phyloP scores from a whole-genome alignment of 805 yeast species.

The Wickerhamiella slavikovae region DNA sequence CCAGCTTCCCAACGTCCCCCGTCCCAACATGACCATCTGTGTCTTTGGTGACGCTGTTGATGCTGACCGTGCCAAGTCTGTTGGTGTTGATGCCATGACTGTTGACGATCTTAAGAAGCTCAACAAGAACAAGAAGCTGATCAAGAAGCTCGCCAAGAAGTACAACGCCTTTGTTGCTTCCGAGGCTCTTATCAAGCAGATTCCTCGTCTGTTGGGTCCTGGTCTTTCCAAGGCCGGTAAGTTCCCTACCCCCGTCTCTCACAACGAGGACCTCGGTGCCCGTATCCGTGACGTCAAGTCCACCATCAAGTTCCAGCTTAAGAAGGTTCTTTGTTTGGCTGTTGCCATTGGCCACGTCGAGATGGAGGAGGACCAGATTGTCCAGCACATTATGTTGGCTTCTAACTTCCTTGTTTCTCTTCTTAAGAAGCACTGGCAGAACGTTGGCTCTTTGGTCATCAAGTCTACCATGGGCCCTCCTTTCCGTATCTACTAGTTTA shows the following conservation, averaged over 20 bases:
- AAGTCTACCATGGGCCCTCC: constrained; percentile 99
- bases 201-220: constrained; percentile 99
- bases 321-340: constrained; percentile 98
- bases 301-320: constrained; percentile 99
- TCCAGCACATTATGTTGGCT: constrained; percentile 96
- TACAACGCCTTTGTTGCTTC: constrained; percentile 99
- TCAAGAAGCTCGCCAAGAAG: constrained; percentile 99
- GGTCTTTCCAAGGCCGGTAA: constrained; percentile 99
- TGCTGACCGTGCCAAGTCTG: constrained; percentile 99
- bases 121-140: constrained; percentile 99
- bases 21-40: constrained; percentile 99
- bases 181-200: constrained; percentile 97
- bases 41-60: constrained; percentile 99
- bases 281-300: constrained; percentile 96
- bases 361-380: constrained; percentile 92
- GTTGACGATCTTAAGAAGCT: constrained; percentile 99
- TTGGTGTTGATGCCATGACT: constrained; percentile 98
- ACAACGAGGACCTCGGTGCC: constrained; percentile 90
- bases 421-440: constrained; percentile 99
- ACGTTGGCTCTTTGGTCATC: constrained; percentile 97
- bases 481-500: constrained; percentile 88
- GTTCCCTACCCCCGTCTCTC: constrained; percentile 99
- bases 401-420: constrained; percentile 97
- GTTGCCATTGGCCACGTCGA: constrained; percentile 99
- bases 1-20: constrained; percentile 96